Evolutionary conservation across 2,329 filamentous ascomycete genomes (phyloP), one percentile per base, ranked within the genome.

Genomic region (Emmonsia crescens): DNA sequence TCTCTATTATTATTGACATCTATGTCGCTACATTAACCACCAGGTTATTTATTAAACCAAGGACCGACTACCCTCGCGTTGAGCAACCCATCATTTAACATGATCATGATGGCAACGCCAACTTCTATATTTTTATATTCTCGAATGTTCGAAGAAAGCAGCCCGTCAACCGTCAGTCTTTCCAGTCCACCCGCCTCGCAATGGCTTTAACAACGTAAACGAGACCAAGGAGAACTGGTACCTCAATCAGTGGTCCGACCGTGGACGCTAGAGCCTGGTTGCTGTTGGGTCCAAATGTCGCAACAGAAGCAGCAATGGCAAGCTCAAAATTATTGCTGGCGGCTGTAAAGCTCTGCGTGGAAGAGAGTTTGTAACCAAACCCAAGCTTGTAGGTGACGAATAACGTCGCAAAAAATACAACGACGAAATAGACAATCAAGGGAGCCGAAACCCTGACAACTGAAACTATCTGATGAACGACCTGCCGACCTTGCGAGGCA

Each of bases 301-400:
- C 88, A 2, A 96, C 86, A 0, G 89, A 89, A 0, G 96, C 91
- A 0, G 91, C 91, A 74, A 96, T 96, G 0, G 91, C 90, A 29
- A 96, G 77, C 77, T 96, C 91, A 69, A 96, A 96, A 71, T 96
- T 96, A 71, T 96, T 96, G 72, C 91, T 96, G 0, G 89, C 89
- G 0, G 90, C 92, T 0, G 89, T 95, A 68, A 96, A 94, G 70
- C 89, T 91, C 75, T 95, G 90, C 1, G 90, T 93, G 12, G 82
- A 81, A 1, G 83, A 82, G 0, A 91, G 72, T 42, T 81, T 80
- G 71, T 95, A 95, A 0, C 84, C 85, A 62, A 91, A 91, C 0
- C 89, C 88, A n/a, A 87, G 75, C n/a, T 79, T 81, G 57, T 81
- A 79, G 2, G 84, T 82, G 1, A 86, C 75, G 51, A 77, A 78